Conservation (phyloP, 495 filamentous ascomycete genomes). For the Neurospora tetrasperma region DNA sequence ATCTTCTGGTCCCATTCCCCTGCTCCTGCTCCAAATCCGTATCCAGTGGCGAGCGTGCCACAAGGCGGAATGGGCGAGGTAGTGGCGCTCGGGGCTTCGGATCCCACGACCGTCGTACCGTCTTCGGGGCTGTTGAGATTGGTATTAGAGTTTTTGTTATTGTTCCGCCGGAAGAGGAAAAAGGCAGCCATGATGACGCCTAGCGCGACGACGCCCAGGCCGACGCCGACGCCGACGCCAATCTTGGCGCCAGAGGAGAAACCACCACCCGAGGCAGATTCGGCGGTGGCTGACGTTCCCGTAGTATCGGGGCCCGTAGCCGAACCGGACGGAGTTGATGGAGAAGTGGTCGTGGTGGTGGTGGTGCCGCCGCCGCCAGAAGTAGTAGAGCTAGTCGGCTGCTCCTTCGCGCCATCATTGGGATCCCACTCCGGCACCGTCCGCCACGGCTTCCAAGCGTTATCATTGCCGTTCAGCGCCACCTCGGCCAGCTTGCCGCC, state of each 20-base stretch:
- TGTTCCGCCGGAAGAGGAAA: conserved; percentile 14
- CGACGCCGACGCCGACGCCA: conserved; percentile 28
- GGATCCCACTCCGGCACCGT: conserved; percentile 4
- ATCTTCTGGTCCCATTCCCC: conserved; percentile 15
- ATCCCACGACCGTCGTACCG: conserved; percentile 5
- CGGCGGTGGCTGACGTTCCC: neutral
- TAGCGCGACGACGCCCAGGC: conserved; percentile 20
- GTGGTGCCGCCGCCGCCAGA: neutral
- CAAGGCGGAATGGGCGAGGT: conserved; percentile 11
- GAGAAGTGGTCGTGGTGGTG: neutral
- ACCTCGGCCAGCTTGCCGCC: conserved; percentile 23
- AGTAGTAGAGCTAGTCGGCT: neutral
- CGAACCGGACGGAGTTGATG: neutral
- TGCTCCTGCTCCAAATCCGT: neutral
- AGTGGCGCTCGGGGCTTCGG: conserved; percentile 5
- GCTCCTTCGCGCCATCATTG: neutral
- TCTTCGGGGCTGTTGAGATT: neutral
- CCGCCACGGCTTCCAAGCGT: conserved; percentile 16
- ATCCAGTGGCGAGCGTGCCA: conserved; percentile 2
- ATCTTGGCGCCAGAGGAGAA: conserved; percentile 28
- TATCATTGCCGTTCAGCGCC: conserved; percentile 10
- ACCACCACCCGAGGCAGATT: neutral
- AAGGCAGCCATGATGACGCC: conserved; percentile 15
- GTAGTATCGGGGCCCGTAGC: neutral
- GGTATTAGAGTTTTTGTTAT: conserved; percentile 1